Evolutionary conservation across 148 eudicot genomes (phyloP), one percentile per base, ranked within the genome.

Genomic region (Vaccinium corymbosum): DNA sequence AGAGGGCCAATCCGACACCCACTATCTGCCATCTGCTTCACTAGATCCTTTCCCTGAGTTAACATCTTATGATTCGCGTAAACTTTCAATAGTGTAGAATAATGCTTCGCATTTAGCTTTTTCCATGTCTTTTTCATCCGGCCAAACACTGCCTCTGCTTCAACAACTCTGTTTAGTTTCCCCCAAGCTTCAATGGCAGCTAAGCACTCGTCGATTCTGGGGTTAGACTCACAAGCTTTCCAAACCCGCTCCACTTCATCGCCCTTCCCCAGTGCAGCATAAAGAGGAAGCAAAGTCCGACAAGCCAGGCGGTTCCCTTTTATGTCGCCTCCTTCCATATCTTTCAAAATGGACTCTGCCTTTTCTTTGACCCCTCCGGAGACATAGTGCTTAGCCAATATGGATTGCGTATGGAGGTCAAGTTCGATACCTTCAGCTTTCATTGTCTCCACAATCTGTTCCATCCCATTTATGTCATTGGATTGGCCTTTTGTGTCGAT

Each of bases 401-500:
- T 42, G 61, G 89, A 79, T 59, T 82, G 88, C 19, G 87, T 81
- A 17, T 52, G 29, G 15, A 78, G 2, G 81, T 86, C 86, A 0
- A 91, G 95, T 76, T 89, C 89, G 2, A 93, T 8, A 16, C 92
- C 97, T 79, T 94, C 94, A 52, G 93, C 93, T 87, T 93, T 92
- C 98, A 97, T 94, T 15, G 95, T 88, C 85, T 92, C 99, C 50
- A 93, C 84, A 83, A 97, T 82, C 90, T 93, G 89, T 61, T 97
- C 98, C 98, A 97, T 93, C 50, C 97, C 98, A n/a, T 76, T n/a
- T 1, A 93, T 88, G 83, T 97, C 99, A 80, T 91, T 90, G 0
- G 89, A 81, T 66, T 83, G 89, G 48, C 99, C 98, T 88, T 97
- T 97, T 81, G 90, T 86, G 81, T 94, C 95, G 53, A 97, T 91